Conservation (phyloP, 176 grass and related monocot genomes). For the Zizania latifolia region DNA sequence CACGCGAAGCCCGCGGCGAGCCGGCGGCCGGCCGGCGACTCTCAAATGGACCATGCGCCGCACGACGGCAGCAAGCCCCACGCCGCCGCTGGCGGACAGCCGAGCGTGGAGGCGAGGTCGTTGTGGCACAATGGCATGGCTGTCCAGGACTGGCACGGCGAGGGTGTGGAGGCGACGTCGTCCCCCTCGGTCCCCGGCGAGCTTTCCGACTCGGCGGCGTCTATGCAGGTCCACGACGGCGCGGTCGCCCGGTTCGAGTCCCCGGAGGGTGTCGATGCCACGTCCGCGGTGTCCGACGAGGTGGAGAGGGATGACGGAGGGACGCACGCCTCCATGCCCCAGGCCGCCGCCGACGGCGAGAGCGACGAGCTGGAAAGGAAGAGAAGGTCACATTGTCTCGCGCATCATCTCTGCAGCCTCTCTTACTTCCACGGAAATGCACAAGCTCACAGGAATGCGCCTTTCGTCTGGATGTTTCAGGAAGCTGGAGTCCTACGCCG, state of each 20-base stretch:
- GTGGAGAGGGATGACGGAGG: slow-evolving; percentile 44
- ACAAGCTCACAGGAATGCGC: neutral
- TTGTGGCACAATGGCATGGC: slow-evolving; percentile 11
- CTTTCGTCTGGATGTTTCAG: slow-evolving; percentile 13
- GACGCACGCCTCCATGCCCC: slow-evolving; percentile 28
- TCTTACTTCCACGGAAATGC: neutral
- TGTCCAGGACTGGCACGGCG: slow-evolving; percentile 15
- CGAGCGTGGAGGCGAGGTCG: neutral
- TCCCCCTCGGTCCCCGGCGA: slow-evolving; percentile 35
- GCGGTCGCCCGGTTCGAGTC: neutral
- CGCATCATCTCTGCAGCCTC: neutral
- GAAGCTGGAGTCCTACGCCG: slow-evolving; percentile 57
- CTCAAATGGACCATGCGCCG: neutral
- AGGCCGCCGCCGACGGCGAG: slow-evolving; percentile 16
- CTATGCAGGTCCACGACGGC: slow-evolving; percentile 35
- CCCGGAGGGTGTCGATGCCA: slow-evolving; percentile 38
- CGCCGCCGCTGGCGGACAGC: neutral
- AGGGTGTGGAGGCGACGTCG: slow-evolving; percentile 30
- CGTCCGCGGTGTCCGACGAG: slow-evolving; percentile 40
- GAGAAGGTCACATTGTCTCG: slow-evolving; percentile 37
- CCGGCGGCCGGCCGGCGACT: slow-evolving; percentile 28
- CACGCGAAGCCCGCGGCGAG: slow-evolving; percentile 47
- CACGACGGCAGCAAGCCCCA: neutral
- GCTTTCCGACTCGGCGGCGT: slow-evolving; percentile 39
- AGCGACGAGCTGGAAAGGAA: slow-evolving; percentile 50